Evolutionary conservation across 345 rosid genomes (phyloP).

Genomic region (Salix suchowensis): DNA sequence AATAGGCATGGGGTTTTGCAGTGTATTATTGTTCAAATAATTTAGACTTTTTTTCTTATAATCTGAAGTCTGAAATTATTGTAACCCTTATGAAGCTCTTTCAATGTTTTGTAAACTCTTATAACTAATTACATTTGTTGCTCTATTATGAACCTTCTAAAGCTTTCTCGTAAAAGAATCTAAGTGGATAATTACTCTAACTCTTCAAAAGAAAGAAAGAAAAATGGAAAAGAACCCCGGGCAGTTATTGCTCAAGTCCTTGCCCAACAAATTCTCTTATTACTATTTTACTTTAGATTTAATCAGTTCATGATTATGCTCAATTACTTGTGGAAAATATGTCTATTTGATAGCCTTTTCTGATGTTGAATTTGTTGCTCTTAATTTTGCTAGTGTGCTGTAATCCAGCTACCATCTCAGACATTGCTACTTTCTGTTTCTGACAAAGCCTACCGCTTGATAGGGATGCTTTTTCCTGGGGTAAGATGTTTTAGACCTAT

Average conservation of each 20-base stretch:
- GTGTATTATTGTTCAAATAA: neutral
- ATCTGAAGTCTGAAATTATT: neutral
- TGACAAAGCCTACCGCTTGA: constrained; percentile 90
- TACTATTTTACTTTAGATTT: neutral
- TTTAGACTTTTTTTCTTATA: neutral
- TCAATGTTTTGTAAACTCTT: neutral
- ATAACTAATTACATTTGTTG: neutral
- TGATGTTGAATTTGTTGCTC: constrained; percentile 11
- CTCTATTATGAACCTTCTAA: neutral
- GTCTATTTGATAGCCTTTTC: constrained; percentile 10
- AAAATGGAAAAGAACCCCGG: too few relatives aligned
- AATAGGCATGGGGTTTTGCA: neutral
- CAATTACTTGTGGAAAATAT: neutral
- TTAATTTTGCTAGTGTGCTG: constrained; percentile 66
- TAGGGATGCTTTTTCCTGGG: constrained; percentile 98
- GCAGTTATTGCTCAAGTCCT: neutral
- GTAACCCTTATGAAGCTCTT: neutral
- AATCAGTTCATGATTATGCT: neutral
- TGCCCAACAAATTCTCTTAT: neutral
- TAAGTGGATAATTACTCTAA: neutral
- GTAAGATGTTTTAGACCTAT: constrained; percentile 36
- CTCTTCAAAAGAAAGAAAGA: neutral
- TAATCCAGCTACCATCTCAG: constrained; percentile 91
- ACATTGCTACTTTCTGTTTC: constrained; percentile 88
- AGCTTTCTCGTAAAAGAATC: neutral